These are phyloP conservation scores for Backusella tarrabulga DNA, from an alignment of 192 early-diverging fungal genomes.

Conservation along the genomic window DNA sequence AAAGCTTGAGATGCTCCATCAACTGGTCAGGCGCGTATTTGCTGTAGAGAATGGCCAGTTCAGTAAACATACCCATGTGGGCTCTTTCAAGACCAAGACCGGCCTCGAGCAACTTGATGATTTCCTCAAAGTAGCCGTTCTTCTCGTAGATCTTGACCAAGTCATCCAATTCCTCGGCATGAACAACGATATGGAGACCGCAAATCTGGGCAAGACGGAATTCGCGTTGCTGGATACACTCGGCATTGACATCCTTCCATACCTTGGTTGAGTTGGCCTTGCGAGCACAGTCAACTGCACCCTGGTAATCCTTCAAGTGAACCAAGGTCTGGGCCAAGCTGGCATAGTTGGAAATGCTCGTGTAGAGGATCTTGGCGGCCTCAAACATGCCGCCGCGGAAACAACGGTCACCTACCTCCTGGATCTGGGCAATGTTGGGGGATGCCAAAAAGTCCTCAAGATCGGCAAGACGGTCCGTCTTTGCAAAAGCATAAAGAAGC, in stretches of 20 bases:
- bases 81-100: constrained; percentile 97
- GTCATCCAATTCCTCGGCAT: constrained; percentile 95
- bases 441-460: constrained; percentile 91
- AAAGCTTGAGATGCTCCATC: constrained; percentile 97
- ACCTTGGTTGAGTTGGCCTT: constrained; percentile 99
- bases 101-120: constrained; percentile 88
- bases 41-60: constrained; percentile 95
- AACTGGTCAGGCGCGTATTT: constrained; percentile 93
- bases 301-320: constrained; percentile 92
- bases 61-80: constrained; percentile 99
- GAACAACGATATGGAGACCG: constrained; percentile 92
- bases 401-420: constrained; percentile 94
- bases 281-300: constrained; percentile 96
- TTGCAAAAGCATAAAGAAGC: constrained; percentile 93
- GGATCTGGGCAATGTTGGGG: constrained; percentile 95
- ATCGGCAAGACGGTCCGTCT: constrained; percentile 88
- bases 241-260: constrained; percentile 99
- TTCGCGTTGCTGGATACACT: constrained; percentile 93
- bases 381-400: constrained; percentile 90
- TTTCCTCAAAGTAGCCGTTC: constrained; percentile 88
- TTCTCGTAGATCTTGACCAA: constrained; percentile 88
- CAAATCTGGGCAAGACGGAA: constrained; percentile 98
- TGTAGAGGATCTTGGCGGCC: constrained; percentile 93
- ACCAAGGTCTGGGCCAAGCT: constrained; percentile 95
- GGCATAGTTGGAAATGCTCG: constrained; percentile 98